Evolutionary conservation across 495 filamentous ascomycete genomes (phyloP), one percentile per base, ranked within the genome.

Genomic region (Penicillium coprophilum): DNA sequence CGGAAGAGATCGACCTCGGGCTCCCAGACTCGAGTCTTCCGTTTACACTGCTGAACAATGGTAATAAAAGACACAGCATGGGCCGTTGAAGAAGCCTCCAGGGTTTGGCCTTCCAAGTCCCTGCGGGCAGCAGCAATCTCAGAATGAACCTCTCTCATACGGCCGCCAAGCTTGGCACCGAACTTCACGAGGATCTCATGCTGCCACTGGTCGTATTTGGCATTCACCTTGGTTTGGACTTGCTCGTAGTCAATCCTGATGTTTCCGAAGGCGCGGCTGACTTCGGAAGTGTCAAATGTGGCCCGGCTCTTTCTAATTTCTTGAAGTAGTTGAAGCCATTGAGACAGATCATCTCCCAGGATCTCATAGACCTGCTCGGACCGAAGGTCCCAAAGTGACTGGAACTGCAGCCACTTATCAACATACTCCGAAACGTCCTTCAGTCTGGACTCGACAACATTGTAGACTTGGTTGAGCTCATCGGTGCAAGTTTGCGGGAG

Each of bases 161-260:
- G 87, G 53, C 84, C 88, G n/a, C 92, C 91, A 50, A 97, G 86
- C 44, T 91, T 88, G 23, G 80, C 79, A 38, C 91, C 95, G 71
- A 99, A 99, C 66, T 95, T 95, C 34, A 87, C 79, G 19, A 96
- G 77, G 40, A 99, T 96, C 53, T 99, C 94, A 60, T 96, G 92
- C 65, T 99, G 94, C 94, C 94, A 99, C 71, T 97, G 95, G 68
- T 99, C 95, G 64, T 99, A 99, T 65, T 97, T 97, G 53, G 90
- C 89, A 68, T 96, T 97, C 68, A 99, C 93, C 70, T 92, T 96
- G 31, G 91, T 90, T 67, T 97, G 95, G 0, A 99, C 94, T 72
- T 99, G 94, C 62, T 96, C 94, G 58, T 97, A 97, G 67, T 97
- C 92, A 59, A 99, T 90, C 8, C 86, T 89, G 49, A 97, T 85